phyloP scores from a whole-genome alignment of 306 rosid genomes.

The Prosopis cineraria region DNA sequence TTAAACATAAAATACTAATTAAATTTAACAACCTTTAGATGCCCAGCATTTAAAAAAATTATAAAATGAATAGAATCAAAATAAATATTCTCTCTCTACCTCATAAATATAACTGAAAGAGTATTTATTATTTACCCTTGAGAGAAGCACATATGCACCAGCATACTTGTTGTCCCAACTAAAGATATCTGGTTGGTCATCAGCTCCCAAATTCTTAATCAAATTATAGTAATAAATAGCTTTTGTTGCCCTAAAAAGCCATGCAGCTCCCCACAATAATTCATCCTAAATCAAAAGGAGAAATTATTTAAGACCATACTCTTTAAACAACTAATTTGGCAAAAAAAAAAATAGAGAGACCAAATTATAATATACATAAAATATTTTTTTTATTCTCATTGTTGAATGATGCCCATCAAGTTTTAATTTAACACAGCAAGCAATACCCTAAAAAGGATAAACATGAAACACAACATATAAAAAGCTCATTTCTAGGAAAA shows the following conservation, averaged over 20 bases:
- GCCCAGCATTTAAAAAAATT: too few relatives aligned
- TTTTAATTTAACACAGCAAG: background rate
- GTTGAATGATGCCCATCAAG: background rate
- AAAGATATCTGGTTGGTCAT: slow-evolving; percentile 79
- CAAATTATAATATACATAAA: background rate
- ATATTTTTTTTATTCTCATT: background rate
- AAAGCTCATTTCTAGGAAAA: background rate
- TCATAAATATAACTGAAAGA: too few relatives aligned
- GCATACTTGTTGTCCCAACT: slow-evolving; percentile 99
- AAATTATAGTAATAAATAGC: slow-evolving; percentile 56
- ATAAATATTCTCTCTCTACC: too few relatives aligned
- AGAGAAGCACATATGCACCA: slow-evolving; percentile 82
- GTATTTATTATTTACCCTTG: slow-evolving; percentile 90
- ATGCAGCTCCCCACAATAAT: slow-evolving; percentile 90
- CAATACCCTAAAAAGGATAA: background rate
- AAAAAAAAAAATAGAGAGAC: background rate
- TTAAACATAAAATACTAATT: too few relatives aligned
- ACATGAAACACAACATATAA: background rate
- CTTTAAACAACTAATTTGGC: background rate
- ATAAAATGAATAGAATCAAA: too few relatives aligned
- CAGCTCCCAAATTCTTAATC: slow-evolving; percentile 64
- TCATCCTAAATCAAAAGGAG: slow-evolving; percentile 61
- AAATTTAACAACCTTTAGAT: too few relatives aligned
- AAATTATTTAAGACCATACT: background rate
- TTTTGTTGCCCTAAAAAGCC: slow-evolving; percentile 89